phyloP scores from a whole-genome alignment of 148 eudicot genomes.

The Cornus kousa region DNA sequence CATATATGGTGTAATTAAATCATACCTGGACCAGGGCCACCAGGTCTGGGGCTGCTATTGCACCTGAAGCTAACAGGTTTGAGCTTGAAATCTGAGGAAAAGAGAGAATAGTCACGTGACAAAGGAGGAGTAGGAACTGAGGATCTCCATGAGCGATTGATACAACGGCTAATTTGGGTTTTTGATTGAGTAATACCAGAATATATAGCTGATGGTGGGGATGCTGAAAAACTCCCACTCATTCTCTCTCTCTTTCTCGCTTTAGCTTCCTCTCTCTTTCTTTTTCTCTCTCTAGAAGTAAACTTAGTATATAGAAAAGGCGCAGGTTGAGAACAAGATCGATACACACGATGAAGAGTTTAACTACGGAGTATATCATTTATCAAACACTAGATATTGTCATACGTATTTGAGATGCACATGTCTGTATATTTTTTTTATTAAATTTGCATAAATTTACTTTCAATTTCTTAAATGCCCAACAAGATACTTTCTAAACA shows the following conservation, averaged over 20 bases:
- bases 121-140: neutral
- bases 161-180: slow-evolving; percentile 8
- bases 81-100: slow-evolving; percentile 7
- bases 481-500: too few species aligned
- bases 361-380: neutral
- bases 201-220: slow-evolving; percentile 15
- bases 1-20: neutral
- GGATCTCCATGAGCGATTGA: neutral
- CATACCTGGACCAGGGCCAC: slow-evolving; percentile 31
- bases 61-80: slow-evolving; percentile 17
- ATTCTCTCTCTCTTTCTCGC: neutral
- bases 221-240: slow-evolving; percentile 15
- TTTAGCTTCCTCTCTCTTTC: neutral
- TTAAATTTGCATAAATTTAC: too few species aligned
- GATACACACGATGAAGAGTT: neutral
- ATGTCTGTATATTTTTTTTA: neutral
- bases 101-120: slow-evolving; percentile 6
- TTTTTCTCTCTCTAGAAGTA: neutral
- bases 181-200: neutral
- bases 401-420: too few species aligned
- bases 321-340: neutral
- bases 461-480: too few species aligned
- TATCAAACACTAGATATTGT: neutral
- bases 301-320: neutral
- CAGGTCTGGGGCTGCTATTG: slow-evolving; percentile 28